Conservation (phyloP, 768 basidiomycete genomes). For the Pisolithus marmoratus region DNA sequence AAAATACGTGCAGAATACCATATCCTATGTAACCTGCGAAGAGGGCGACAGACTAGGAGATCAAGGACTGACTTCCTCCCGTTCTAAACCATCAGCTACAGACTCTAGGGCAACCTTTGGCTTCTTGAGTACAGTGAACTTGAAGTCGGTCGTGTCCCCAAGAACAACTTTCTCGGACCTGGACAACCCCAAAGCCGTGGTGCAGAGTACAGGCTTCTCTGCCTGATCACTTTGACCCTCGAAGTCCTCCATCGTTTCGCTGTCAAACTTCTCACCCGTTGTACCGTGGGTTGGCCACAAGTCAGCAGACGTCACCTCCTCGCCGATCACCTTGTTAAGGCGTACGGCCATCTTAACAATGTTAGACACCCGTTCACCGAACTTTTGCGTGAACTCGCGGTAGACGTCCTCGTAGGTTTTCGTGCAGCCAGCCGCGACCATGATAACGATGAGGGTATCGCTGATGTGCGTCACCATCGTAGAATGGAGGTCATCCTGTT, state of each 20-base stretch:
- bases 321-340: conserved; percentile 46
- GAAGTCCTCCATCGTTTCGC: conserved; percentile 41
- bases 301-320: conserved; percentile 53
- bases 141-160: conserved; percentile 43
- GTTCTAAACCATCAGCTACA: conserved; percentile 24
- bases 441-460: conserved; percentile 38
- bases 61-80: conserved; percentile 14
- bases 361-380: conserved; percentile 31
- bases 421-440: conserved; percentile 36
- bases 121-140: conserved; percentile 42
- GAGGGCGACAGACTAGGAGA: neutral
- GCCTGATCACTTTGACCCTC: conserved; percentile 18
- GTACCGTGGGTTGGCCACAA: conserved; percentile 44
- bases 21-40: neutral
- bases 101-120: conserved; percentile 49
- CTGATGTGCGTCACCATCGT: conserved; percentile 40
- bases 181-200: conserved; percentile 50
- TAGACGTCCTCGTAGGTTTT: conserved; percentile 27
- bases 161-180: conserved; percentile 30
- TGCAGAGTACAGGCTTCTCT: conserved; percentile 40
- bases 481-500: conserved; percentile 27
- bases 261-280: conserved; percentile 38
- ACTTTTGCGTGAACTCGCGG: conserved; percentile 27
- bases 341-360: conserved; percentile 27
- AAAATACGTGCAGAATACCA: neutral